Base-by-base conservation (phyloP, 164 flowering plant species). In the Berberis thunbergii region DNA sequence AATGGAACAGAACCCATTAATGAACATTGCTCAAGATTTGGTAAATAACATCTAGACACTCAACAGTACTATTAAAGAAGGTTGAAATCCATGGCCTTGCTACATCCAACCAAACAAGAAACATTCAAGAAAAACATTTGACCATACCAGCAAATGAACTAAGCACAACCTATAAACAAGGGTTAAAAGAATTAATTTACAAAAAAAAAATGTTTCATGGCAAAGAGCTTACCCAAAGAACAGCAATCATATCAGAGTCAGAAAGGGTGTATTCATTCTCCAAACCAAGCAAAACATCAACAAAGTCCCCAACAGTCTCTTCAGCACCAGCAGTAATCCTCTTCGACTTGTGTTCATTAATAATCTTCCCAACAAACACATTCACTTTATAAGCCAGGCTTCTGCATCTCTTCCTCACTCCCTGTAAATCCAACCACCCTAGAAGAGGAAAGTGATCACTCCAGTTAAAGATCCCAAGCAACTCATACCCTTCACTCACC, bases 201-300 rank as follows among this genome's bases (percentile, higher is more conserved):
- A 26, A 26, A 26, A 26, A 26, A n/a, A 26, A 26, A 57, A 26
- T 26, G 26, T 4, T 13, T 13, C 3, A 1, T 6, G 49, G 1
- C 10, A 57, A 43, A 2, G 41, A 49, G 52, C 66, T 43, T 4
- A 91, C 97, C 97, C 97, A 91, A 4, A 91, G 75, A 73, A 88
- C 87, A 67, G 97, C 97, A 72, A 88, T 78, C 89, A 91, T 86
- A 53, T 91, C 96, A 63, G 88, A 77, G 59, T 86, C 88, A 61
- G 48, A 49, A 42, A 88, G 86, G 55, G 60, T 73, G 12, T 79
- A 70, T 50, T 85, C 88, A 39, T 71, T 57, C 69, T 85, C 65
- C 71, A 75, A 67, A 67, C 57, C 61, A 7, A 75, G 70, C 54
- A 75, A 57, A 4, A 72, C 75, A 56, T 75, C 78, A 9, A 75